Percentiles rank a stretch among this genome's conserved stretches.
Evolutionary conservation across 179 eudicot genomes (phyloP).

Genomic region (Spinacia oleracea): DNA sequence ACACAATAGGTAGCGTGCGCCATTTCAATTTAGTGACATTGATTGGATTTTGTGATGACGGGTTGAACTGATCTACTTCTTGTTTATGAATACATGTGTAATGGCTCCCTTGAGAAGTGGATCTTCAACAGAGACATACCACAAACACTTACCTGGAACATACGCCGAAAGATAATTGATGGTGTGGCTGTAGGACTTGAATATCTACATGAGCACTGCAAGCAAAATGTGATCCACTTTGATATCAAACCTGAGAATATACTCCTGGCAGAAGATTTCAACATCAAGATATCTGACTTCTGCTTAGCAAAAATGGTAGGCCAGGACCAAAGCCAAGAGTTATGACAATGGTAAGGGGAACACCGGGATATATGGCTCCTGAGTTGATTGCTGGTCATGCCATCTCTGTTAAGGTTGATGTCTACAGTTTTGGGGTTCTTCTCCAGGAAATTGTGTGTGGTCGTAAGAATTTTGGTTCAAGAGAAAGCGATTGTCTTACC

Average conservation of each 20-base stretch:
- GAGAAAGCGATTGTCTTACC: neutral
- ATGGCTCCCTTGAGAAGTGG: constrained; percentile 20
- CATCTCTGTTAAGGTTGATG: too few relatives aligned
- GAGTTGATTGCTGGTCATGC: too few relatives aligned
- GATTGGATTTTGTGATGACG: constrained; percentile 14
- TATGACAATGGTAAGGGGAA: constrained; percentile 8
- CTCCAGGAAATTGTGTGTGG: constrained; percentile 16
- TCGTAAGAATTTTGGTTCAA: neutral
- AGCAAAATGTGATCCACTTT: constrained; percentile 9
- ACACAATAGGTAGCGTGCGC: constrained; percentile 11
- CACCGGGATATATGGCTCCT: constrained; percentile 14
- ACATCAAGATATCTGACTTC: constrained; percentile 12
- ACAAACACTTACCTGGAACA: neutral
- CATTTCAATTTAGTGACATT: constrained; percentile 11
- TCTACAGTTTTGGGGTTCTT: constrained; percentile 16
- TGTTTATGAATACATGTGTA: constrained; percentile 14
- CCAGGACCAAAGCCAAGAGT: constrained; percentile 13
- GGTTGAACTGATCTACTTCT: constrained; percentile 11
- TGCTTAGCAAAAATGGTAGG: constrained; percentile 15
- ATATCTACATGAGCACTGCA: constrained; percentile 15
- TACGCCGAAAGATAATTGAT: neutral
- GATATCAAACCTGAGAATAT: constrained; percentile 14
- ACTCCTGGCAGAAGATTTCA: constrained; percentile 6
- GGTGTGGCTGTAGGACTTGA: constrained; percentile 18
- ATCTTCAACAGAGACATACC: constrained; percentile 1